phyloP scores from a whole-genome alignment of 768 basidiomycete species.

The Tricholoma sp. region DNA sequence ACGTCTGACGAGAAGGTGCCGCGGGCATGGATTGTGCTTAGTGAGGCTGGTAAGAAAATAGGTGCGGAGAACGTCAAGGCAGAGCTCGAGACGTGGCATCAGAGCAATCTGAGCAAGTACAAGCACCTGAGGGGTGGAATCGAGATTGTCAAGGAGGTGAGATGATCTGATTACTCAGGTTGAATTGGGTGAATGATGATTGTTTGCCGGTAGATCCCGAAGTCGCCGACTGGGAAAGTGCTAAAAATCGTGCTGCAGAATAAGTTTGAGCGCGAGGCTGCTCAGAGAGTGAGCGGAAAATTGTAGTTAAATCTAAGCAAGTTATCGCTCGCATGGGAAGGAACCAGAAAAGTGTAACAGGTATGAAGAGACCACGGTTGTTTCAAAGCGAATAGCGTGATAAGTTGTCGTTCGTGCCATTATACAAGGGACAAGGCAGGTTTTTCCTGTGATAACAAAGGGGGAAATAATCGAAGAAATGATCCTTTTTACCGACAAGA shows the following conservation, averaged over 20 bases:
- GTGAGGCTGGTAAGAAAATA: constrained; percentile 42
- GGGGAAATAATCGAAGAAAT: too few species aligned
- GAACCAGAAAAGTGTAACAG: too few species aligned
- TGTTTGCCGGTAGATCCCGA: constrained; percentile 51
- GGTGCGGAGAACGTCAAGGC: constrained; percentile 37
- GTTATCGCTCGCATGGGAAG: too few species aligned
- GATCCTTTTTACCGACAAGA: too few species aligned
- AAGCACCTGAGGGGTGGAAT: constrained; percentile 78
- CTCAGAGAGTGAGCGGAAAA: constrained; percentile 25
- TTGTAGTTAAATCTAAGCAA: constrained; percentile 10
- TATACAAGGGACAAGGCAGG: too few species aligned
- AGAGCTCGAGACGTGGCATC: constrained; percentile 57
- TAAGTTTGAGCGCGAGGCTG: constrained; percentile 38
- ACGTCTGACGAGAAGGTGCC: constrained; percentile 72
- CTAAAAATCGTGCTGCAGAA: constrained; percentile 62
- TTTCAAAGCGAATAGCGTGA: too few species aligned
- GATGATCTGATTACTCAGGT: constrained; percentile 13
- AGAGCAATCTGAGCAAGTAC: constrained; percentile 61
- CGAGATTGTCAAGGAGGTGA: constrained; percentile 61
- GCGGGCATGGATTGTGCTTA: constrained; percentile 75
- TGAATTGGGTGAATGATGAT: not conserved
- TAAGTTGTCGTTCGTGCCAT: too few species aligned
- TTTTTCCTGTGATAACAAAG: too few species aligned
- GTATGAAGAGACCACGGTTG: too few species aligned
- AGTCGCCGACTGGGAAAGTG: constrained; percentile 70